Base-by-base conservation (phyloP, 768 basidiomycete genomes). In the Fomitopsis pulvina region DNA sequence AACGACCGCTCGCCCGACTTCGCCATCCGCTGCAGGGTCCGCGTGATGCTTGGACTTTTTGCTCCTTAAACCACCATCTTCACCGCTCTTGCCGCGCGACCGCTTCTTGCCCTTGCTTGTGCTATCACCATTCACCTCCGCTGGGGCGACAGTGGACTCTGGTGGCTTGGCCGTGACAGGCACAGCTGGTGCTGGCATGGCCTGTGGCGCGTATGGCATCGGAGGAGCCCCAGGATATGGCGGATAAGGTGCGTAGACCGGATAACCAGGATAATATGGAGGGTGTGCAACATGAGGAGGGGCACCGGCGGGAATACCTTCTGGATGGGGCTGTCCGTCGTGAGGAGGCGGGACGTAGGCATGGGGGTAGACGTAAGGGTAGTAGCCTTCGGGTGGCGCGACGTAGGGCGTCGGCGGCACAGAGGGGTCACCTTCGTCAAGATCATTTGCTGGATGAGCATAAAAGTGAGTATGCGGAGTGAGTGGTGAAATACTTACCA, bases 291-390 rank as follows among this genome's bases (percentile, higher is more conserved):
- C 61, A 10, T 65, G 59, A 26, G 51, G 61, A 4, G 21, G 61
- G 4, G 57, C 54, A 50, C 61, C 66, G 16, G 65, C 69, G 4
- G 65, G 46, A 2, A 58, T 44, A 5, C 66, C 65, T 4, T 73
- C 71, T 6, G 63, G 43, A 39, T 63, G 47, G 21, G 66, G 43
- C 10, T 66, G 68, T 2, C 63, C 69, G 16, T 75, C 72, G 25
- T 69, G 68, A 0, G 67, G 60, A 4, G 69, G 63, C 0, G 67
- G 64, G 21, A 71, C 59, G 55, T 73, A 74, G 2, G 69, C 69
- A 1, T 68, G 71, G 4, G 73, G 70, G 47, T 71, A 70, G 45
- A 65, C 69, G 48, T 68, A 71, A n/a, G 71, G 72, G 55, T 68
- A 74, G 48, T 72, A 75, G 5, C 70, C 70, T 40, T 74, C 72